These are phyloP conservation scores for Thelonectria discophora DNA, from an alignment of 2,329 filamentous ascomycete genomes.

Conservation along the genomic window DNA sequence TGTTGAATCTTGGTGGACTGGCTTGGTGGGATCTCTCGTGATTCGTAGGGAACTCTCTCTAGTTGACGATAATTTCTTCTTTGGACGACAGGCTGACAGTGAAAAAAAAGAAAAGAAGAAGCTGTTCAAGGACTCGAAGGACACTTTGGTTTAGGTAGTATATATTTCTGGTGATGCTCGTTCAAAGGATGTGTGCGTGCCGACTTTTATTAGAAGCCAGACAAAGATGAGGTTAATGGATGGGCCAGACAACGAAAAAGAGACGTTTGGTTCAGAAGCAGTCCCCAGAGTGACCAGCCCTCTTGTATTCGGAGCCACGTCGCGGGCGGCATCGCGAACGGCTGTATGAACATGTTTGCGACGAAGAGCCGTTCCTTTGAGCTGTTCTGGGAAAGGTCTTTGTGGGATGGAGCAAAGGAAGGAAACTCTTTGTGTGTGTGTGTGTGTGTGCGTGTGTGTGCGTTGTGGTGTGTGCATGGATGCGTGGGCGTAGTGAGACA, in stretches of 20 bases:
- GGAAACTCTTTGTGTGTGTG: constrained; percentile 32
- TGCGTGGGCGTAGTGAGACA: constrained; percentile 35
- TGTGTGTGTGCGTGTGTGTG: constrained; percentile 19
- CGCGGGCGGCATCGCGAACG: constrained; percentile 36
- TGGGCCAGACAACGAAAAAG: not conserved
- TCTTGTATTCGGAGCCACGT: constrained; percentile 34
- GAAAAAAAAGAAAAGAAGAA: not conserved
- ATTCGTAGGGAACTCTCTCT: not conserved
- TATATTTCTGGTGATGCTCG: no score
- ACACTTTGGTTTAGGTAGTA: no score
- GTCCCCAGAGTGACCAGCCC: constrained; percentile 15
- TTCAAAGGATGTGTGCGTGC: no score
- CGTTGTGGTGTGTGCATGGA: constrained; percentile 2
- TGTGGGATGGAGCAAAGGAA: constrained; percentile 11
- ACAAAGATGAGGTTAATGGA: not conserved
- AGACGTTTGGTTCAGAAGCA: constrained; percentile 3
- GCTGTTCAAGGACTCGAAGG: no score
- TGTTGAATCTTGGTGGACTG: not conserved
- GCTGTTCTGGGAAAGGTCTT: constrained; percentile 41
- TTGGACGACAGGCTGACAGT: not conserved
- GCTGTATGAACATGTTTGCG: constrained; percentile 36
- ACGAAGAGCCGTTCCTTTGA: constrained; percentile 40
- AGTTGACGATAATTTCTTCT: not conserved
- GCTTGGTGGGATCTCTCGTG: not conserved
- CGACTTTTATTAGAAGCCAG: no score